A percentile compares a stretch with the other conserved stretches of the same genome.
These are phyloP conservation scores for Ustilago loliicola DNA, from an alignment of 1,284 basidiomycete genomes.

Conservation along the genomic window DNA sequence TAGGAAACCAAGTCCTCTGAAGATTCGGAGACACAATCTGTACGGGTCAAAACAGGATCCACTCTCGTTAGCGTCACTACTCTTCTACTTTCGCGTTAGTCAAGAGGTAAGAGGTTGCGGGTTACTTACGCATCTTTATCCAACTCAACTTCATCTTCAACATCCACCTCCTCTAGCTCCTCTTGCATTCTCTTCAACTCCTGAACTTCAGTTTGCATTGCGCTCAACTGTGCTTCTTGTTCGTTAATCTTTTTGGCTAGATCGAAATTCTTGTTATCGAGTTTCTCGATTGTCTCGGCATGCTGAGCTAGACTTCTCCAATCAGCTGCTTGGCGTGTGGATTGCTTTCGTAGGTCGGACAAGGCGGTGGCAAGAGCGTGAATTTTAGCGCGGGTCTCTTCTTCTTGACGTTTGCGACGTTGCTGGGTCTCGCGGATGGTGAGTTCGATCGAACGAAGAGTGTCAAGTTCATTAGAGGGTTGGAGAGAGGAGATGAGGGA, in stretches of 20 bases:
- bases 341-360: conserved; percentile 47
- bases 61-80: too few relatives aligned
- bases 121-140: conserved; percentile 61
- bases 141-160: conserved; percentile 57
- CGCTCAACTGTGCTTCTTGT: conserved; percentile 47
- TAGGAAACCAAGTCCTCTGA: conserved; percentile 57
- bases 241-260: conserved; percentile 65
- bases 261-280: conserved; percentile 63
- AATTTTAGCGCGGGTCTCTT: conserved; percentile 46
- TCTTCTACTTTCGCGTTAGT: neutral
- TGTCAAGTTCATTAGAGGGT: conserved; percentile 45
- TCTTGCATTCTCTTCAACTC: conserved; percentile 47
- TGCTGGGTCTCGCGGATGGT: conserved; percentile 47
- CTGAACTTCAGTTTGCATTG: conserved; percentile 53
- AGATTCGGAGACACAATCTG: conserved; percentile 54
- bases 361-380: conserved; percentile 45
- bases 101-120: too few relatives aligned
- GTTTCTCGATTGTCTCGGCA: conserved; percentile 44
- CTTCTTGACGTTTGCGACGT: conserved; percentile 21
- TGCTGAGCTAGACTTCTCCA: conserved; percentile 56
- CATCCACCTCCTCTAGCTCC: conserved; percentile 53
- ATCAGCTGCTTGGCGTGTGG: conserved; percentile 55
- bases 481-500: conserved; percentile 42
- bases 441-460: conserved; percentile 42
- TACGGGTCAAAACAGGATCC: neutral